A percentile compares a stretch with the other conserved stretches of the same genome.
These are phyloP conservation scores for Mucor lusitanicus DNA, from an alignment of 371 early-diverging fungal species.

Conservation along the genomic window DNA sequence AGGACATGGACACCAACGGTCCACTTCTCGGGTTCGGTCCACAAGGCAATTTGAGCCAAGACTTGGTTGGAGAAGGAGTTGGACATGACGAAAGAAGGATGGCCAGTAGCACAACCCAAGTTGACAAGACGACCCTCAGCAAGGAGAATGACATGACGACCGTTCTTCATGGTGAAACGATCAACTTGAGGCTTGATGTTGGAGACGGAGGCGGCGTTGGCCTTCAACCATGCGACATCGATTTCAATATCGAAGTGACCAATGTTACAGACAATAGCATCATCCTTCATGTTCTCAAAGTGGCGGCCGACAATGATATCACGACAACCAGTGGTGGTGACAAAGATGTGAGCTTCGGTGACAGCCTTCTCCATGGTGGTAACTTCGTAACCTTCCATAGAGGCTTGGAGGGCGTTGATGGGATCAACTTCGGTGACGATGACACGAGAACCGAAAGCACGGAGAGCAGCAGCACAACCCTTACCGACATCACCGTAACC, in stretches of 20 bases:
- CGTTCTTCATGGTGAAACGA: conserved; percentile 92
- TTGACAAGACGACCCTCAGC: conserved; percentile 99
- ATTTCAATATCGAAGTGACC: conserved; percentile 99
- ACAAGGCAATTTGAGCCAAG: conserved; percentile 97
- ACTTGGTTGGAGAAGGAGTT: conserved; percentile 99
- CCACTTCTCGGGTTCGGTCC: conserved; percentile 89
- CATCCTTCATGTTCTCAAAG: conserved; percentile 95
- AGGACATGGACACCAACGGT: conserved; percentile 97
- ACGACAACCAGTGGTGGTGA: conserved; percentile 99
- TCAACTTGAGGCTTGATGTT: conserved; percentile 99
- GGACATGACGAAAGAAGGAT: conserved; percentile 99
- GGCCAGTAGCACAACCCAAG: conserved; percentile 99
- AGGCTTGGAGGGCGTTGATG: conserved; percentile 99
- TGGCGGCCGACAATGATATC: conserved; percentile 95
- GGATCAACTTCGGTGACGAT: conserved; percentile 98
- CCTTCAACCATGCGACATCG: conserved; percentile 98
- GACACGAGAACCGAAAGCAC: conserved; percentile 99
- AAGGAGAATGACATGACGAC: conserved; percentile 93
- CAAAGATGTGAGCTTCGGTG: conserved; percentile 93
- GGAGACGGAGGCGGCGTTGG: conserved; percentile 83
- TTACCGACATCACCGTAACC: conserved; percentile 99
- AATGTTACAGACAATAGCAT: conserved; percentile 99
- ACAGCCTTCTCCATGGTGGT: conserved; percentile 98
- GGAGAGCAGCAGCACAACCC: conserved; percentile 98
- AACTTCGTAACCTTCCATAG: conserved; percentile 99